A percentile compares a stretch with the other conserved stretches of the same genome.
Evolutionary conservation across 179 eudicot genomes (phyloP).

Genomic region (Drosera spatulata): DNA sequence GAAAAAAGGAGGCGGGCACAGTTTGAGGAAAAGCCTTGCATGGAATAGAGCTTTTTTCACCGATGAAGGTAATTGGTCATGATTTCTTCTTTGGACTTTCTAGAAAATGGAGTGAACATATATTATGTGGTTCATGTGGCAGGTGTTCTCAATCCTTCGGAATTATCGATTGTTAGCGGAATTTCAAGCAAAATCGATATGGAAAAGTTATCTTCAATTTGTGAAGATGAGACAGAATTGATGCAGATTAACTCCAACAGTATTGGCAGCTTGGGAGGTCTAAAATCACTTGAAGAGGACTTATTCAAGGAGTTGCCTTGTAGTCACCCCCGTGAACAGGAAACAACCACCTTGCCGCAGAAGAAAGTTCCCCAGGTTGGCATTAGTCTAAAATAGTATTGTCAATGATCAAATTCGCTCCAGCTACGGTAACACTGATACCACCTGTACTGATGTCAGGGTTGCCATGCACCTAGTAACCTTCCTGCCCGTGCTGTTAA

Average conservation of each 20-base stretch:
- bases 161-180: conserved; percentile 66
- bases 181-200: conserved; percentile 18
- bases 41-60: conserved; percentile 92
- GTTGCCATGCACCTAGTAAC: conserved; percentile 14
- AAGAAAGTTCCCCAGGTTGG: conserved; percentile 16
- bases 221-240: conserved; percentile 26
- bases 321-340: conserved; percentile 11
- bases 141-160: conserved; percentile 72
- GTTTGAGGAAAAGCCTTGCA: conserved; percentile 83
- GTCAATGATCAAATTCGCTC: too few relatives aligned
- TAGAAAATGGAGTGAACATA: conserved; percentile 1
- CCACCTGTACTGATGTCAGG: neutral
- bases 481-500: conserved; percentile 10
- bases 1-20: conserved; percentile 46
- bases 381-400: too few relatives aligned
- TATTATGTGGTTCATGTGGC: conserved; percentile 10
- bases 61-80: conserved; percentile 55
- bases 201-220: conserved; percentile 27
- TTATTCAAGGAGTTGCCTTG: conserved; percentile 13
- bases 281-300: conserved; percentile 18
- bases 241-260: conserved; percentile 8
- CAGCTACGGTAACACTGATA: too few relatives aligned
- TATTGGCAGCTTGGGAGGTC: conserved; percentile 11
- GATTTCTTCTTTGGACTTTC: conserved; percentile 1
- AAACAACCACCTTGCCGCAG: neutral